Evolutionary conservation across 495 filamentous ascomycete species (phyloP).

Genomic region (Xylaria bambusicola): DNA sequence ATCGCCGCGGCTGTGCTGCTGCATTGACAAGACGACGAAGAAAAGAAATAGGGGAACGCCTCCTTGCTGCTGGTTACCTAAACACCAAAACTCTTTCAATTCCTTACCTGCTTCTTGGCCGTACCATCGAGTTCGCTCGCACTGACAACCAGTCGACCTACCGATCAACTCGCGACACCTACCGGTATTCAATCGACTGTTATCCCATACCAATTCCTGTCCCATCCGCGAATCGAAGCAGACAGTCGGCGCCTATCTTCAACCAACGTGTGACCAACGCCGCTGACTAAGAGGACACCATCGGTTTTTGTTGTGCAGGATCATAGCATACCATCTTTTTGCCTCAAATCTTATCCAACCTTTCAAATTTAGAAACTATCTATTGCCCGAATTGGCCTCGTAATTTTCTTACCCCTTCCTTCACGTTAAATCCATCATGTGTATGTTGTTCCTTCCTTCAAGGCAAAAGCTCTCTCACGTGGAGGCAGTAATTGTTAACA

Average conservation of each 20-base stretch:
- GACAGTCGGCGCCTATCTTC: neutral
- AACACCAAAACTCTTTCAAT: neutral
- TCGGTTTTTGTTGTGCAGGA: neutral
- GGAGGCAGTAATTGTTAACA: neutral
- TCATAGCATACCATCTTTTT: neutral
- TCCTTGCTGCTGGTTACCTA: neutral
- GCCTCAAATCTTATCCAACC: neutral
- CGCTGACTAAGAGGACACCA: neutral
- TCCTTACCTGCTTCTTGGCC: slow-evolving; percentile 2
- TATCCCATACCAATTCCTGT: neutral
- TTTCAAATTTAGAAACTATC: neutral
- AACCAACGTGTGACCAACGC: neutral
- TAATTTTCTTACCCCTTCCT: neutral
- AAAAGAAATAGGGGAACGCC: neutral
- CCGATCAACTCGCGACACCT: neutral
- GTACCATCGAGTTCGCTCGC: neutral
- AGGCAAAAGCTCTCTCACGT: neutral
- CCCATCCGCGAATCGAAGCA: neutral
- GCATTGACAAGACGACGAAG: too few species aligned
- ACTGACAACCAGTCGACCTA: neutral
- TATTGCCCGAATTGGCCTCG: neutral
- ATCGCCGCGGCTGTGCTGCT: neutral
- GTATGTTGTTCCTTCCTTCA: slow-evolving; percentile 1
- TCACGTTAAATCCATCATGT: slow-evolving; percentile 1
- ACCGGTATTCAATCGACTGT: neutral